phyloP scores from a whole-genome alignment of 495 filamentous ascomycete genomes.

The Aspergillus nidulans region DNA sequence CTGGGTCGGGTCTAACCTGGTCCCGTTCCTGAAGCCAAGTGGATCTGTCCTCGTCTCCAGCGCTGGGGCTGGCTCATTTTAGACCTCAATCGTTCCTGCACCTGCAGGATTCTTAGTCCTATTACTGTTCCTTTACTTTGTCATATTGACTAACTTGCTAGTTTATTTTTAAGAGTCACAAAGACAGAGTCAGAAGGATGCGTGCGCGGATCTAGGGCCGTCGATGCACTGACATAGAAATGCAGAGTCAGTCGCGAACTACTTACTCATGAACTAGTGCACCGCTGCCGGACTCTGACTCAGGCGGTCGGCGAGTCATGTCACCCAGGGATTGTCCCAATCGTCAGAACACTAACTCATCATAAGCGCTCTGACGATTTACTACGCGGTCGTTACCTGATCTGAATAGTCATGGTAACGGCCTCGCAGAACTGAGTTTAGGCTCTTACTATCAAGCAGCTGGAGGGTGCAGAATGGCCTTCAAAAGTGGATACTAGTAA shows the following conservation, averaged over 20 bases:
- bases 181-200: not conserved
- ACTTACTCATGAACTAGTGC: not conserved
- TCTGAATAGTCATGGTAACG: not conserved
- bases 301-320: not conserved
- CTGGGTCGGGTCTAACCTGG: not conserved
- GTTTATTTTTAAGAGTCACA: not conserved
- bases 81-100: no score
- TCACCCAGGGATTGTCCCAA: not conserved
- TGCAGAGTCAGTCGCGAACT: not conserved
- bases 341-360: no score
- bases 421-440: not conserved
- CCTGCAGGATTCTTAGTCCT: no score
- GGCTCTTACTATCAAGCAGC: no score
- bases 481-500: not conserved
- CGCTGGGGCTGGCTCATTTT: no score
- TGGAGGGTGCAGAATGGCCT: no score
- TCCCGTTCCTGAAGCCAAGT: not conserved
- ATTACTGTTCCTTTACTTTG: no score
- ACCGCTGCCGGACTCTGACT: not conserved
- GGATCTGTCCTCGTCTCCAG: no score
- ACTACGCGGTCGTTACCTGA: no score
- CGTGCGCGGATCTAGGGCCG: no score
- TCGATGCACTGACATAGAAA: not conserved
- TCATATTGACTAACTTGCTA: no score
- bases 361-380: not conserved